Evolutionary conservation across 805 yeast species (phyloP).

Genomic region (Ogataea neopini): DNA sequence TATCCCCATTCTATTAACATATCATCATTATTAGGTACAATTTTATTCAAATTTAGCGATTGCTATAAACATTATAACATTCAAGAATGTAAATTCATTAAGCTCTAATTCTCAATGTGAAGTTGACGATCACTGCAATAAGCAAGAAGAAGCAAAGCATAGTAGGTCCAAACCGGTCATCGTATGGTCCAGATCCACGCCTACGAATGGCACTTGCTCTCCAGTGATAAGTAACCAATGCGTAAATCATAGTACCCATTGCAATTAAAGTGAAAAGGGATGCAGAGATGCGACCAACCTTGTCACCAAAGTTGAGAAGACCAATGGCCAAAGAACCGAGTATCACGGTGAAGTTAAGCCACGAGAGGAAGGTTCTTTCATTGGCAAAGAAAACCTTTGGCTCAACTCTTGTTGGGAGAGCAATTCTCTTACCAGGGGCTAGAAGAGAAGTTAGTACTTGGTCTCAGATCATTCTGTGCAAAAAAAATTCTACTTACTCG

Average conservation of each 20-base stretch:
- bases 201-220: slow-evolving; percentile 98
- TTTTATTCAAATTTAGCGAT: too few relatives aligned
- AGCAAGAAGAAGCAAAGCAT: slow-evolving; percentile 91
- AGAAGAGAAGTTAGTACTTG: slow-evolving; percentile 10
- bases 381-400: slow-evolving; percentile 99
- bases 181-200: slow-evolving; percentile 99
- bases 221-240: slow-evolving; percentile 96
- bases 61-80: not conserved
- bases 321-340: slow-evolving; percentile 97
- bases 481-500: slow-evolving; percentile 44
- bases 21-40: too few relatives aligned
- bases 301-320: slow-evolving; percentile 92
- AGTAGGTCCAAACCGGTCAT: slow-evolving; percentile 98
- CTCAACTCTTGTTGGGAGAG: slow-evolving; percentile 96
- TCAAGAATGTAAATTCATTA: slow-evolving; percentile 24
- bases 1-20: too few relatives aligned
- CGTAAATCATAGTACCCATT: slow-evolving; percentile 97
- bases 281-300: slow-evolving; percentile 88
- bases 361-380: slow-evolving; percentile 96
- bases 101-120: slow-evolving; percentile 74
- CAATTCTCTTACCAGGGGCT: slow-evolving; percentile 78
- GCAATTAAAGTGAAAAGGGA: slow-evolving; percentile 93
- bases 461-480: too few relatives aligned
- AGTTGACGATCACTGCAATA: slow-evolving; percentile 92
- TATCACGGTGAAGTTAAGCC: slow-evolving; percentile 99